phyloP scores from a whole-genome alignment of 805 yeast species.

The Ogataea sp. region DNA sequence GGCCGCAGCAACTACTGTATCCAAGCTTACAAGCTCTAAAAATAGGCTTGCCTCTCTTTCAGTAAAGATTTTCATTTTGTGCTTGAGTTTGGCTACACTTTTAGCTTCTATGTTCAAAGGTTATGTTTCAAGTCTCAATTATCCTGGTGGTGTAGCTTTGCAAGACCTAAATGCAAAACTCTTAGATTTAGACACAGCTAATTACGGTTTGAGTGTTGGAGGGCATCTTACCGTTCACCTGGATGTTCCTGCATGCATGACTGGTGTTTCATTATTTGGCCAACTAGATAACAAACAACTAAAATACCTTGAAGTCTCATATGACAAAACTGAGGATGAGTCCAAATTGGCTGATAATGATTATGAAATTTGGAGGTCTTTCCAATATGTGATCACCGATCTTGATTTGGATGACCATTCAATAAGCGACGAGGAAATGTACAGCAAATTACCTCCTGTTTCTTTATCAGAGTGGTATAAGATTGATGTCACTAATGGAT shows the following conservation, averaged over 20 bases:
- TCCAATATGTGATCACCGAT: conserved; percentile 44
- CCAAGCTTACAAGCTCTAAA: conserved; percentile 4
- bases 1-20: conserved; percentile 41
- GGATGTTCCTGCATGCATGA: conserved; percentile 78
- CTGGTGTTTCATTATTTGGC: conserved; percentile 75
- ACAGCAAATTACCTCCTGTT: conserved; percentile 15
- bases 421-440: conserved; percentile 3
- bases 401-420: conserved; percentile 13
- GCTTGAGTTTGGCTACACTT: conserved; percentile 27
- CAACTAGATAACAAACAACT: conserved; percentile 36
- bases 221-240: conserved; percentile 46
- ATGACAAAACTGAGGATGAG: conserved; percentile 69
- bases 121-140: conserved; percentile 62
- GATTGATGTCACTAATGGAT: conserved; percentile 30
- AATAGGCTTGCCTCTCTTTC: too few relatives aligned
- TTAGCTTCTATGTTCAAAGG: conserved; percentile 43
- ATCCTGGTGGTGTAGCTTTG: conserved; percentile 85
- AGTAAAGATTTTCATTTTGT: too few relatives aligned
- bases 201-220: neutral
- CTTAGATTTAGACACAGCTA: neutral
- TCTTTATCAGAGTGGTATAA: conserved; percentile 34
- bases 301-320: conserved; percentile 26
- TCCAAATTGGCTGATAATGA: conserved; percentile 20
- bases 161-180: conserved; percentile 33
- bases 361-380: conserved; percentile 32